Base-by-base conservation (phyloP, 1,284 basidiomycete species). In the Neolentinus lepideus region DNA sequence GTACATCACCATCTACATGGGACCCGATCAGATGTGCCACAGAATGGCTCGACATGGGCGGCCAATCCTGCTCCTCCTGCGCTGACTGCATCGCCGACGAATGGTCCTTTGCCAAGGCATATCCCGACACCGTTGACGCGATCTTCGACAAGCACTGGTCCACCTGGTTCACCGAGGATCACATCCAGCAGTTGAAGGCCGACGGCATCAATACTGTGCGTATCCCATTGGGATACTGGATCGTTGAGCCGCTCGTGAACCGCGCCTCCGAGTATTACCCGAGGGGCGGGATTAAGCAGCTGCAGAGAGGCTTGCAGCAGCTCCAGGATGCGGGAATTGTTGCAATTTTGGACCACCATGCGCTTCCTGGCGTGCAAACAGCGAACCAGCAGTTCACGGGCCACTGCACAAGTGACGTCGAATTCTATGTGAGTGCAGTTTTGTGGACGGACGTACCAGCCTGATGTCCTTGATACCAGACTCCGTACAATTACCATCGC, bases 171-270 rank as follows among this genome's bases (percentile, higher is more conserved):
- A 86, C 74, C 11, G 72, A 87, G 59, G 59, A 67, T 2, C 78
- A 90, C 58, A 84, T 90, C 9, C 58, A 80, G 54, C 64, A 74
- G 25, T 70, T 91, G 11, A 68, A 66, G 9, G 69, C 62, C 11
- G 71, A 74, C 1, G 82, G 83, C 1, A 81, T 91, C 57, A 91
- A 91, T 61, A 85, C 85, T 19, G 85, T 87, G 58, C 81, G 89
- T 21, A 75, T 91, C 61, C 88, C 88, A 86, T 77, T 91, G 24
- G 88, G 89, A 0, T 92, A 85, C 64, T 92, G 89, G 89, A 84
- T 91, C 48, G 70, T 91, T 14, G 89, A 91, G 65, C 74, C 72
- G 6, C 71, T 91, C 6, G 88, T 91, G 0, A 65, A 89, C 63
- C 75, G 83, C 2, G 64, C 66, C 0, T 74, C 69, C 1, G 89